These are phyloP conservation scores for Zygosaccharomyces lentus DNA, from an alignment of 805 yeast species.

Conservation along the genomic window DNA sequence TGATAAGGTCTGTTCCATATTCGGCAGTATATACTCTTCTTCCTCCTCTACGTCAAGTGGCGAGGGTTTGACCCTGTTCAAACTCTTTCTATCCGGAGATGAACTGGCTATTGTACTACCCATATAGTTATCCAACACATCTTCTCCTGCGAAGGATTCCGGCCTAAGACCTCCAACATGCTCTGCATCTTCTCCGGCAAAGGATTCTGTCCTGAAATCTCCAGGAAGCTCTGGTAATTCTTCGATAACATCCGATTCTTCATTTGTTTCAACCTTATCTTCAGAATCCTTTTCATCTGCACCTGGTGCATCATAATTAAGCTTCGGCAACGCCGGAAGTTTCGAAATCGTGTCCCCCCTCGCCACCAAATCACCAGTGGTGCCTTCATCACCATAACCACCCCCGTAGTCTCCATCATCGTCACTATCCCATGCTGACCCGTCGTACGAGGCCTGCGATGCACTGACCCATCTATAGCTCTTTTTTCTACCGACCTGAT, in stretches of 20 bases:
- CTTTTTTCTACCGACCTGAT: constrained; percentile 37
- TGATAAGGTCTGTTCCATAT: constrained; percentile 3
- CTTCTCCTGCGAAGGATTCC: constrained; percentile 1
- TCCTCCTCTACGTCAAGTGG: constrained; percentile 1
- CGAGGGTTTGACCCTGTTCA: background rate
- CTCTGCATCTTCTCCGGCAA: background rate
- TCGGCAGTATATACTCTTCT: constrained; percentile 5
- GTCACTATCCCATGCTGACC: constrained; percentile 40
- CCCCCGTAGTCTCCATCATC: constrained; percentile 16
- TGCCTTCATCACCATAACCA: constrained; percentile 4
- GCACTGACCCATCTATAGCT: constrained; percentile 42
- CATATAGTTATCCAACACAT: background rate
- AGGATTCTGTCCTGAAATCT: background rate
- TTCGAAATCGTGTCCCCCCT: constrained; percentile 9
- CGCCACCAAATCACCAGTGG: background rate
- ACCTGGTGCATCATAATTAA: constrained; percentile 15
- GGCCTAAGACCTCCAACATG: background rate
- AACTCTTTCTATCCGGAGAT: background rate
- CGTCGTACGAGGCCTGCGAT: constrained; percentile 39
- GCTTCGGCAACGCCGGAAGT: constrained; percentile 29
- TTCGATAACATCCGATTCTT: background rate
- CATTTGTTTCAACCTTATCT: background rate
- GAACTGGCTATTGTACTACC: background rate
- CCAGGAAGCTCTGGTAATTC: background rate
- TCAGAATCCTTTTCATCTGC: constrained; percentile 1